These are phyloP conservation scores for Delphinella strobiligena DNA, from an alignment of 2,329 filamentous ascomycete genomes.

Conservation along the genomic window DNA sequence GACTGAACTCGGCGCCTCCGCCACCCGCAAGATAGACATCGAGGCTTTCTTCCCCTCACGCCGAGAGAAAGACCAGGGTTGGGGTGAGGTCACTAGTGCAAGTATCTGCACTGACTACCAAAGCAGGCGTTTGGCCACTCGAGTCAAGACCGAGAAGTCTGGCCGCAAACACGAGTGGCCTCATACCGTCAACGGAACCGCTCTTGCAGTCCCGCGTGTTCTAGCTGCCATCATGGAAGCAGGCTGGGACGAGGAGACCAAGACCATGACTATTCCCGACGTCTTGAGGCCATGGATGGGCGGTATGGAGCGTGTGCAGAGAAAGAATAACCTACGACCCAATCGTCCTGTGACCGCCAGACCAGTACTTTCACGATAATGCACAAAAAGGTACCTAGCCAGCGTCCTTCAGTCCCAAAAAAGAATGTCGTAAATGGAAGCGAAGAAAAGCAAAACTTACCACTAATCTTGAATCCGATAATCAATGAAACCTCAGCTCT, in stretches of 20 bases:
- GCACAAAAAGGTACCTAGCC: no score
- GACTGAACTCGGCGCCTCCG: slow-evolving; percentile 77
- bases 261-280: slow-evolving; percentile 62
- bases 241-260: slow-evolving; percentile 63
- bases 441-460: no score
- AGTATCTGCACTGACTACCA: slow-evolving; percentile 96
- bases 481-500: no score
- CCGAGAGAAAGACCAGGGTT: slow-evolving; percentile 53
- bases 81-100: slow-evolving; percentile 86
- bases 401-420: no score
- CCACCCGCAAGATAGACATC: slow-evolving; percentile 78
- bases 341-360: neutral
- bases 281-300: slow-evolving; percentile 78
- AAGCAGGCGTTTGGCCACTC: slow-evolving; percentile 66
- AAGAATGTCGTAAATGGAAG: no score
- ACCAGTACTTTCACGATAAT: no score
- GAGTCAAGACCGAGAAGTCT: slow-evolving; percentile 42
- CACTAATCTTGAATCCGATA: no score
- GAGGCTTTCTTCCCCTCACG: slow-evolving; percentile 89
- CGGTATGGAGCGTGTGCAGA: slow-evolving; percentile 52
- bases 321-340: slow-evolving; percentile 13
- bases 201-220: slow-evolving; percentile 79
- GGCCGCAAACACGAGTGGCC: slow-evolving; percentile 57
- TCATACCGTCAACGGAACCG: slow-evolving; percentile 88
- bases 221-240: slow-evolving; percentile 83